Conservation (phyloP, 345 rosid species). For the Balakata baccata region DNA sequence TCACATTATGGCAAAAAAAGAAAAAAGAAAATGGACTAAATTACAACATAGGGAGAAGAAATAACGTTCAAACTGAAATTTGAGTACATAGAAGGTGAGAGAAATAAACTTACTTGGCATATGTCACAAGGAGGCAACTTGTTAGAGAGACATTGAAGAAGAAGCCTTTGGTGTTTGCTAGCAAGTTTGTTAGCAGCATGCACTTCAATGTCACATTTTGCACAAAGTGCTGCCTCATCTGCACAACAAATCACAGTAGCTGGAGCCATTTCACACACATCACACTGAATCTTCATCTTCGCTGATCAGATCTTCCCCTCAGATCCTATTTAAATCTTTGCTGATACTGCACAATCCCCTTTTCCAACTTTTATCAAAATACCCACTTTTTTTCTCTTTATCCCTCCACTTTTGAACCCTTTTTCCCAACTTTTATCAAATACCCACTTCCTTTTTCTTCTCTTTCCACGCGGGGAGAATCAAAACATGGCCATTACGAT, state of each 20-base stretch:
- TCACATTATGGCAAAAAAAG: no score
- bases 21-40: background rate
- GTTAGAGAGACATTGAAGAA: conserved; percentile 65
- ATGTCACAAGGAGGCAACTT: conserved; percentile 88
- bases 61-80: background rate
- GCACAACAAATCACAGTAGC: conserved; percentile 97
- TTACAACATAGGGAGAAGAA: background rate
- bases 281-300: conserved; percentile 94
- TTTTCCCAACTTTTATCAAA: background rate
- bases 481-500: background rate
- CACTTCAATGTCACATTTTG: conserved; percentile 74
- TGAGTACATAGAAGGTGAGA: background rate
- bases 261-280: conserved; percentile 91
- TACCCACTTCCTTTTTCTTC: background rate
- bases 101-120: conserved; percentile 54
- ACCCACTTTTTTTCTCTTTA: background rate
- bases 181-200: conserved; percentile 96
- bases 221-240: conserved; percentile 93
- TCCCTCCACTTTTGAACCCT: background rate
- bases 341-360: conserved; percentile 5
- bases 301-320: background rate
- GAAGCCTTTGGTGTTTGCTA: conserved; percentile 94
- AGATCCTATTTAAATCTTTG: background rate
- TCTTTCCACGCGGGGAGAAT: background rate
- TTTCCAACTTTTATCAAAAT: background rate